Percentiles rank a stretch among this genome's conserved stretches.
Conservation (phyloP, 129 eudicot genomes). For the Rutidosis leptorrhynchoides region DNA sequence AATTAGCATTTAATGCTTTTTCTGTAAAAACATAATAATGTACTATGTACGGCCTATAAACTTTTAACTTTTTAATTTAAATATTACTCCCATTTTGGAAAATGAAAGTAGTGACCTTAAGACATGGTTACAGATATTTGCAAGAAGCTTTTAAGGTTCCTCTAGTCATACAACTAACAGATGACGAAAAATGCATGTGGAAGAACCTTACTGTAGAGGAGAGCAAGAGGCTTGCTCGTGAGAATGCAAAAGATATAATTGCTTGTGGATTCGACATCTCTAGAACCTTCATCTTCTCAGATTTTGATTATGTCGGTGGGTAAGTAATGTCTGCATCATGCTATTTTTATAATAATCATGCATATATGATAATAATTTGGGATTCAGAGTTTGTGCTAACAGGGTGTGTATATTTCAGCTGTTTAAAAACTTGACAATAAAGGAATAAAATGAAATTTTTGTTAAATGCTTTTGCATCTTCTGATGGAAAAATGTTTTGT, state of each 20-base stretch:
- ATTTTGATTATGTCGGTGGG: conserved; percentile 93
- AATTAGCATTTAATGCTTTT: no score
- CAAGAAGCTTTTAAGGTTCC: conserved; percentile 98
- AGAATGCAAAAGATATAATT: conserved; percentile 93
- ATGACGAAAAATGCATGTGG: conserved; percentile 98
- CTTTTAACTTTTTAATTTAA: no score
- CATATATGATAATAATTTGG: background rate
- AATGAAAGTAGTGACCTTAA: no score
- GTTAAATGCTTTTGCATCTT: background rate
- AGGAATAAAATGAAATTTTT: background rate
- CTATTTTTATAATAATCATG: no score
- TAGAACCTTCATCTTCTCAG: conserved; percentile 88
- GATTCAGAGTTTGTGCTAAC: background rate
- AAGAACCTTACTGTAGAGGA: conserved; percentile 86
- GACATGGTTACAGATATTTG: conserved; percentile 59
- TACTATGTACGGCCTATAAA: no score
- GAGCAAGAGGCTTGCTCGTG: conserved; percentile 88
- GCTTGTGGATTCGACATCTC: conserved; percentile 95
- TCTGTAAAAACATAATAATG: no score
- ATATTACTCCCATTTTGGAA: no score
- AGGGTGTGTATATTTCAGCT: background rate
- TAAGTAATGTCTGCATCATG: conserved; percentile 36
- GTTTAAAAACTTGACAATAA: background rate
- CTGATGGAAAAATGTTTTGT: conserved; percentile 21
- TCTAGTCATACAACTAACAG: conserved; percentile 86